Percentiles rank a stretch among this genome's conserved stretches.
Evolutionary conservation across 257 asterid genomes (phyloP).

Genomic region (Solanum boliviense): DNA sequence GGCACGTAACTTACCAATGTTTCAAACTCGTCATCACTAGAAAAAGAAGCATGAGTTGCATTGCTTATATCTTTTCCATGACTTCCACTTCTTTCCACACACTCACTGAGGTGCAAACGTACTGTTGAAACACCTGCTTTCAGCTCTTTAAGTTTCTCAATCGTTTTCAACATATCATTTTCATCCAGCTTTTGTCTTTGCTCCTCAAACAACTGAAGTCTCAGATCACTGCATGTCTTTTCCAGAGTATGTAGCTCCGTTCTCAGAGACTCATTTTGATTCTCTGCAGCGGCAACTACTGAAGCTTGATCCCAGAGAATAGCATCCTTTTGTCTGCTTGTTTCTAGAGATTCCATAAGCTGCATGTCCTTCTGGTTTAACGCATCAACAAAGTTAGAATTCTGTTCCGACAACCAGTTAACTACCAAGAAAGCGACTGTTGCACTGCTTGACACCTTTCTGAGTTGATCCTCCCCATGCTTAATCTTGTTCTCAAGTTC

Average conservation of each 20-base stretch:
- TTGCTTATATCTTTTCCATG: constrained; percentile 9
- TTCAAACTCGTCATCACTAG: constrained; percentile 20
- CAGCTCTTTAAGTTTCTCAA: constrained; percentile 52
- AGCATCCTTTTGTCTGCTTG: constrained; percentile 22
- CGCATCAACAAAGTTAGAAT: constrained; percentile 29
- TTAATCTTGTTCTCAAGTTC: constrained; percentile 42
- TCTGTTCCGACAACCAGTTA: constrained; percentile 59
- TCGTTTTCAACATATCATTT: constrained; percentile 33
- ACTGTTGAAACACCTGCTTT: constrained; percentile 48
- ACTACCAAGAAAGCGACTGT: constrained; percentile 66
- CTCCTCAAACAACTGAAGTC: constrained; percentile 37
- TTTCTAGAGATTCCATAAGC: constrained; percentile 31
- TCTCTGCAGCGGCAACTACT: constrained; percentile 29
- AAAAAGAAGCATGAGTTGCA: constrained; percentile 7
- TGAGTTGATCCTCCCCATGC: constrained; percentile 46
- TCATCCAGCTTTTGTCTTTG: constrained; percentile 40
- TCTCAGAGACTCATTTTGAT: constrained; percentile 36
- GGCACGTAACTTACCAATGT: constrained; percentile 34
- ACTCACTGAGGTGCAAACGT: constrained; percentile 37
- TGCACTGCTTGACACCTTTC: constrained; percentile 60
- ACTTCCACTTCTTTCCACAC: constrained; percentile 23
- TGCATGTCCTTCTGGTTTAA: constrained; percentile 30
- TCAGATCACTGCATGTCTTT: constrained; percentile 28
- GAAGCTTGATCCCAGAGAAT: constrained; percentile 32
- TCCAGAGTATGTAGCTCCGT: constrained; percentile 33